Evolutionary conservation across 2,329 filamentous ascomycete genomes (phyloP), one percentile per base, ranked within the genome.

Genomic region (Ophiostoma piceae): DNA sequence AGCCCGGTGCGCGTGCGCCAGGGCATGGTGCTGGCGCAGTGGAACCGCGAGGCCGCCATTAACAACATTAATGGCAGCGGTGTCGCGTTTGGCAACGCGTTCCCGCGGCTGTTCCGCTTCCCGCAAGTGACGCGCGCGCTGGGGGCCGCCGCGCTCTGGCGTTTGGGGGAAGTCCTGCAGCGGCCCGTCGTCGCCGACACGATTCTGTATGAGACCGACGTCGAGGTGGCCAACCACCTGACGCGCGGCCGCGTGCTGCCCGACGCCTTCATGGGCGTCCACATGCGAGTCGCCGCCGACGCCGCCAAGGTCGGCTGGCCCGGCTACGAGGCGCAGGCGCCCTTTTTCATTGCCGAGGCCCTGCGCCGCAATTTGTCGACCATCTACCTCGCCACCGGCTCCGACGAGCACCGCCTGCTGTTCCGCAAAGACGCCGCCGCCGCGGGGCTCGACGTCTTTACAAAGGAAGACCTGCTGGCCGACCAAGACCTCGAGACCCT

Each of bases 331-430:
- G 76, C 76, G 0, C 80, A 82, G 74, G 77, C 79, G 0, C 73
- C 76, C 2, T 75, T 77, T 2, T 81, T 80, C 71, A 75, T 82
- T 35, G 69, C 74, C 37, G 77, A 79, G 66, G 78, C 80, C 0
- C 62, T 73, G 6, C 67, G 74, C 2, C 69, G 74, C 47, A 74
- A 76, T 2, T 74, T 79, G 0, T 67, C 72, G 0, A 60, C 78
- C 29, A 75, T 81, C 14, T 82, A 82, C 71, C 77, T 78, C 12
- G 79, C 79, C 8, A 79, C 78, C 2, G 77, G 78, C 9, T 77
- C 79, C 41, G 69, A 73, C 6, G 71, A 73, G 6, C 77, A 79
- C 32, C 73, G 79, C 2, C 68, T 73, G 0, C 71, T 68, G 19
- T 77, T 82, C 60, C 71, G 72, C 1, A 29, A 67, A 1, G 76